Evolutionary conservation across 192 early-diverging fungal genomes (phyloP).

Genomic region (Coemansia sp.): DNA sequence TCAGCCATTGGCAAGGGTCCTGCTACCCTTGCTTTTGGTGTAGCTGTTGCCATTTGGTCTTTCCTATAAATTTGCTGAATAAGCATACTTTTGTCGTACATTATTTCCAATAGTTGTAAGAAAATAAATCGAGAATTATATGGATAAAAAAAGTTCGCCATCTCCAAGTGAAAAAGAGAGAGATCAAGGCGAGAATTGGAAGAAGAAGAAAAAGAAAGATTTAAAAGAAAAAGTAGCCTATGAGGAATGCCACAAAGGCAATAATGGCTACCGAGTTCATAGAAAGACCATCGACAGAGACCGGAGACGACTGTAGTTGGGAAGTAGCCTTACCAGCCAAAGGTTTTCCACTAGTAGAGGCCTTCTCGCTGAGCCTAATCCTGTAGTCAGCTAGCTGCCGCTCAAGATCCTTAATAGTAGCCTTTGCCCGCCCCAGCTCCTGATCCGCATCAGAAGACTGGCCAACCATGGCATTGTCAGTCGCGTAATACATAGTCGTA

Average conservation of each 20-base stretch:
- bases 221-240: slow-evolving; percentile 71
- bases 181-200: not conserved
- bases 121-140: not conserved
- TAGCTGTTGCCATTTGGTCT: not conserved
- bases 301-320: not conserved
- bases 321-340: slow-evolving; percentile 23
- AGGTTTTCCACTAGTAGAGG: slow-evolving; percentile 9
- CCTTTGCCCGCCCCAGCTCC: slow-evolving; percentile 49
- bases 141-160: not conserved
- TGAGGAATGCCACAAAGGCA: slow-evolving; percentile 62
- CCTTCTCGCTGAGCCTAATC: slow-evolving; percentile 18
- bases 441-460: slow-evolving; percentile 12
- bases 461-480: slow-evolving; percentile 9
- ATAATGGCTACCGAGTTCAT: slow-evolving; percentile 63
- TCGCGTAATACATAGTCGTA: slow-evolving; percentile 15
- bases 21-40: not conserved
- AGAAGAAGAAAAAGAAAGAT: not conserved
- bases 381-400: slow-evolving; percentile 40
- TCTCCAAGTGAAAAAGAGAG: not conserved
- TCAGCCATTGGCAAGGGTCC: not conserved
- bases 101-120: not conserved
- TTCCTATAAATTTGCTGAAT: not conserved
- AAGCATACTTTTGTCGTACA: too few relatives aligned
- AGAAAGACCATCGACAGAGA: slow-evolving; percentile 63
- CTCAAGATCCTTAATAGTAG: slow-evolving; percentile 44